Evolutionary conservation across 805 yeast genomes (phyloP), one percentile per base, ranked within the genome.

Genomic region (Spathaspora passalidarum): DNA sequence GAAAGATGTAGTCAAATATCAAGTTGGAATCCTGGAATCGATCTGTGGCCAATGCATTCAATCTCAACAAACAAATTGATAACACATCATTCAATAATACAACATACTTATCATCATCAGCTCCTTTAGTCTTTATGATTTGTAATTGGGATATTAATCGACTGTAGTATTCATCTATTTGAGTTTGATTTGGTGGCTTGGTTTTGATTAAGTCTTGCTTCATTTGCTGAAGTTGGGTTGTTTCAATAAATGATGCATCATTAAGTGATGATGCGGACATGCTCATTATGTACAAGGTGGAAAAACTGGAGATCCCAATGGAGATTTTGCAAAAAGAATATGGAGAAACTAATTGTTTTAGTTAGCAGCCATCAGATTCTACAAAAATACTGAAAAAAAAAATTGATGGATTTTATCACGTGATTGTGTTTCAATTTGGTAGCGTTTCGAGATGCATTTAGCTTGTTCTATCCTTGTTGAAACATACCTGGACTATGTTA

Each of bases 41-140:
- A 23, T 8, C 8, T 36, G 18, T 11, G 14, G 16, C 13, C 9
- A 36, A 36, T 10, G 17, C 25, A 16, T 32, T 39, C 8, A 4
- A 61, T 54, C 95, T 68, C 11, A 79, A 69, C 2, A 84, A 53
- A 83, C 91, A 86, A 4, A 88, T 72, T 1, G 88, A 65, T 21
- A 86, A 56, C 0, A 85, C 68, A 54, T 88, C 96, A 38, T 80
- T 73, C 13, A 79, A 69, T 0, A 70, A 17, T 0, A 80, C 68
- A 44, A 47, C 16, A 25, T 17, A 18, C 17, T 35, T 42, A 20
- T 42, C 42, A 42, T 37, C 32, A 42, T 29, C 17, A 21, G 13
- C 26, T 20, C 29, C 39, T 11, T 23, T 19, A 13, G 9, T 42
- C n/a, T 13, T 16, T 18, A 40, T 17, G 9, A 21, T 20, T 7